Evolutionary conservation across 345 rosid species (phyloP), one percentile per base, ranked within the genome.

Genomic region (Reutealis trisperma): DNA sequence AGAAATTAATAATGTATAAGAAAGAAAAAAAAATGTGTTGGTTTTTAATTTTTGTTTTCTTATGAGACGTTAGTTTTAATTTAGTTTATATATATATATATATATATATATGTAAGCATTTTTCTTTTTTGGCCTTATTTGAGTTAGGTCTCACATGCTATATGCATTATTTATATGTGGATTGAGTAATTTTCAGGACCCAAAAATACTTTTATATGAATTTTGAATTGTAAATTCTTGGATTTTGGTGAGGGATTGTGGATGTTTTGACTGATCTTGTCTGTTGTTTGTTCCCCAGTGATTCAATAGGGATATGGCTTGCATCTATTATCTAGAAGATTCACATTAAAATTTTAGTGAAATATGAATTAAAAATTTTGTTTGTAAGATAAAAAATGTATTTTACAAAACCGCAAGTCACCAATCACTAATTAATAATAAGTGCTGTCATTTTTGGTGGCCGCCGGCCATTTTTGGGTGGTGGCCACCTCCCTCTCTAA

Each of bases 261-360:
- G 62, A 47, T 61, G 52, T 18, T 44, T 57, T 8, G 25, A 59
- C 32, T 73, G 58, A 67, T 52, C 58, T 22, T 81, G 82, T 81
- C 84, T 55, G 60, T 52, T 79, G 84, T 49, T 32, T 81, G 86
- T 73, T 84, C 78, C 82, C 82, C 71, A 71, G 41, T 41, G 75
- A n/a, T 32, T 32, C 27, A 57, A 34, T 49, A 55, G 59, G 65
- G 54, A 54, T 5, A 49, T 70, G 57, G 72, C 41, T 8, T 69
- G 9, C 25, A 21, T n/a, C 18, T 9, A 0, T 21, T 47, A 9
- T 1, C 11, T 10, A 9, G 2, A 47, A 9, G 11, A 13, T 47
- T 47, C 14, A 47, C 11, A 47, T 47, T 47, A 1, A 1, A 9
- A 0, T 51, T 14, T 2, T 12, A 2, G 14, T 51, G 55, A 14